A percentile compares a stretch with the other conserved stretches of the same genome.
Evolutionary conservation across 768 basidiomycete species (phyloP).

Genomic region (Boletus eberwhitei): DNA sequence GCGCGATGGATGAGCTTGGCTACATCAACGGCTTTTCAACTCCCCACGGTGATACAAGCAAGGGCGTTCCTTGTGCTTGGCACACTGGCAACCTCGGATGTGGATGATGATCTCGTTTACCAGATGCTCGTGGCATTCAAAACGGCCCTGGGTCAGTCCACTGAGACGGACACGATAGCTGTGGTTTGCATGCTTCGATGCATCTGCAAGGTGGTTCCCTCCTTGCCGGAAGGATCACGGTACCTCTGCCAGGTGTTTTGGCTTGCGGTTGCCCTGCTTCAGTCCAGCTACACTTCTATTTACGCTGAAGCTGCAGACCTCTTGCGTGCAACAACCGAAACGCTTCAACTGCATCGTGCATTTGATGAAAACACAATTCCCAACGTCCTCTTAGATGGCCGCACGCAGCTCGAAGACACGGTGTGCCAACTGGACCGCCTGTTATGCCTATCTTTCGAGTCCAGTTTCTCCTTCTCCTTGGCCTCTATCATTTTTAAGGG

Average conservation of each 20-base stretch:
- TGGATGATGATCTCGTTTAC: constrained; percentile 91
- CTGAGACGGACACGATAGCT: constrained; percentile 64
- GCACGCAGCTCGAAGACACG: constrained; percentile 62
- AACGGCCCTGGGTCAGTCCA: constrained; percentile 63
- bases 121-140: constrained; percentile 89
- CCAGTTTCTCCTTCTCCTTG: constrained; percentile 77
- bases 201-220: constrained; percentile 73
- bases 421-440: constrained; percentile 70
- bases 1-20: constrained; percentile 92
- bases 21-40: constrained; percentile 85
- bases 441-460: constrained; percentile 72
- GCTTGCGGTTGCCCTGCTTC: constrained; percentile 80
- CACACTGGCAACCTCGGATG: constrained; percentile 75
- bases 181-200: constrained; percentile 89
- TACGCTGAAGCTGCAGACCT: constrained; percentile 68
- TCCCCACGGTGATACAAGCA: constrained; percentile 83
- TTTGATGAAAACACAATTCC: constrained; percentile 56
- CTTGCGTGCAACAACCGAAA: constrained; percentile 60
- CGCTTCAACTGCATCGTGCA: constrained; percentile 55
- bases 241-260: constrained; percentile 80
- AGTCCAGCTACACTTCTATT: constrained; percentile 70
- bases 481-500: constrained; percentile 86
- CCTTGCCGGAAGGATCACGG: constrained; percentile 62
- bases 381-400: constrained; percentile 58
- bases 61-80: constrained; percentile 84